Evolutionary conservation across 768 basidiomycete species (phyloP).

Genomic region (Pholiota microspora): DNA sequence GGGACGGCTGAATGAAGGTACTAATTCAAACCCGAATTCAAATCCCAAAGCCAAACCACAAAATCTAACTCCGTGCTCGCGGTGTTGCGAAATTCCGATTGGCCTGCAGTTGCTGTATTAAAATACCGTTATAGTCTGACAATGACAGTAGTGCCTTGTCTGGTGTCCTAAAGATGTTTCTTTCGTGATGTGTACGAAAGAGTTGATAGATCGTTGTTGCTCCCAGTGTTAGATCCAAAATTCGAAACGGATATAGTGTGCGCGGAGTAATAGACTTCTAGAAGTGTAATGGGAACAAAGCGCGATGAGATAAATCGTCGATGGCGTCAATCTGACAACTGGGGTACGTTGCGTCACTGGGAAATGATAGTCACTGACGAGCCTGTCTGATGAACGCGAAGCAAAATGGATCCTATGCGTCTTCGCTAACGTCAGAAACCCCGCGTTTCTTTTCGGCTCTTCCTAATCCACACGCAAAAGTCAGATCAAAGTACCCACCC

Average conservation of each 20-base stretch:
- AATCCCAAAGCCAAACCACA: not conserved
- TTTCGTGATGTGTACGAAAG: not conserved
- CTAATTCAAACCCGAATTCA: not conserved
- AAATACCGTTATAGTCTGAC: constrained; percentile 4
- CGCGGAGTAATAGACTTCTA: not conserved
- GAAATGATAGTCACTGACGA: not conserved
- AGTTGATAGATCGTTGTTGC: constrained; percentile 7
- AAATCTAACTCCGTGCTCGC: constrained; percentile 5
- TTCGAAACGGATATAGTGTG: not conserved
- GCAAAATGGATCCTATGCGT: not conserved
- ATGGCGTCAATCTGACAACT: not conserved
- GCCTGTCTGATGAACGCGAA: not conserved
- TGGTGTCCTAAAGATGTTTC: not conserved
- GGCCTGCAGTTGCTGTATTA: not conserved
- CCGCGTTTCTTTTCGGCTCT: too few species aligned
- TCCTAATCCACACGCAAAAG: not conserved
- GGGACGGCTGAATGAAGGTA: not conserved
- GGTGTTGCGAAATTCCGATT: not conserved
- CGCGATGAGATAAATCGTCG: not conserved
- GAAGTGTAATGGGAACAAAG: not conserved
- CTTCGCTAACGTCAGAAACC: not conserved
- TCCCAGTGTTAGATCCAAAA: not conserved
- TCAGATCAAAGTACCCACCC: not conserved
- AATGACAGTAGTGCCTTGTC: not conserved
- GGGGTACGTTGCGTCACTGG: not conserved